Conservation (phyloP, 2,329 filamentous ascomycete genomes). For the Truncatella angustata region DNA sequence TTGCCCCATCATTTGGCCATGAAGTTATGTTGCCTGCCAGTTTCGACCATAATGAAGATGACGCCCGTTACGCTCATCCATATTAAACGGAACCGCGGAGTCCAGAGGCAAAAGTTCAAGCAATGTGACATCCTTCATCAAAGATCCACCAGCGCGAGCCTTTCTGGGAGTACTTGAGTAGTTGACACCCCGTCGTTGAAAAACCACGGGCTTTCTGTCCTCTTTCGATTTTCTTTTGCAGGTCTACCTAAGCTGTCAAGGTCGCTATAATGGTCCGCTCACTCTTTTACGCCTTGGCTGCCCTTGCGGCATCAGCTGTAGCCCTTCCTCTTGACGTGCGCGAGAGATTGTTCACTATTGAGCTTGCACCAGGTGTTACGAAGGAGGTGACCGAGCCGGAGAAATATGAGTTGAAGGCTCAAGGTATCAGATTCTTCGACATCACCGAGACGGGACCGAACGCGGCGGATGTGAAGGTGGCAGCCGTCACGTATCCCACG, state of each 20-base stretch:
- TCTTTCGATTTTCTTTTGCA: background rate
- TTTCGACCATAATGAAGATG: too few species aligned
- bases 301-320: slow-evolving; percentile 18
- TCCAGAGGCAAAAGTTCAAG: too few species aligned
- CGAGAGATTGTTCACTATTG: slow-evolving; percentile 38
- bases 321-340: slow-evolving; percentile 16
- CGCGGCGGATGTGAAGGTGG: slow-evolving; percentile 39
- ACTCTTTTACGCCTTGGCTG: slow-evolving; percentile 16
- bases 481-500: slow-evolving; percentile 48
- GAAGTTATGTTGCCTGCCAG: too few species aligned
- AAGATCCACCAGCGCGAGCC: too few species aligned
- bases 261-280: slow-evolving; percentile 20
- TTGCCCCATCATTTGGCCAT: too few species aligned
- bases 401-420: slow-evolving; percentile 69
- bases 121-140: too few species aligned
- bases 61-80: too few species aligned
- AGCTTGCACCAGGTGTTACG: slow-evolving; percentile 65
- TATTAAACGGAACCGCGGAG: too few species aligned
- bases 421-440: slow-evolving; percentile 75
- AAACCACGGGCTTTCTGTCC: background rate
- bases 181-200: too few species aligned
- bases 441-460: slow-evolving; percentile 59
- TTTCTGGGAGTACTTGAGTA: too few species aligned
- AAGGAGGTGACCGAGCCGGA: slow-evolving; percentile 71
- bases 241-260: too few species aligned